Conservation (phyloP, 2,329 filamentous ascomycete species). For the Nemania serpens region DNA sequence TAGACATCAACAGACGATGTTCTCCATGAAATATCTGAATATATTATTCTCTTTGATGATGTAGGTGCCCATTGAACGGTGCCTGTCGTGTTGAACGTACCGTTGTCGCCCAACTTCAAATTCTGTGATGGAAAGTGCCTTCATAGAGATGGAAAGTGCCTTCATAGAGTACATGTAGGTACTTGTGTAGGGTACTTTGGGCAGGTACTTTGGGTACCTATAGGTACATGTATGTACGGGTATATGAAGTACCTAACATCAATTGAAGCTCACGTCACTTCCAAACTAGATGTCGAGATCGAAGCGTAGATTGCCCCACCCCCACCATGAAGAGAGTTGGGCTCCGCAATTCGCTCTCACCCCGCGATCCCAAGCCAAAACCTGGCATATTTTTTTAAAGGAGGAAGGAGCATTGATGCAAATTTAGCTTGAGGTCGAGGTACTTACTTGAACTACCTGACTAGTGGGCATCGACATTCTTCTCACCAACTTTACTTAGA, state of each 20-base stretch:
- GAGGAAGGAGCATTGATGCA: not conserved
- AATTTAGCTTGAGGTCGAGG: not conserved
- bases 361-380: conserved; percentile 1
- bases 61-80: too few species aligned
- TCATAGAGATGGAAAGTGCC: too few species aligned
- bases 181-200: not conserved
- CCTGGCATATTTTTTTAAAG: conserved; percentile 14
- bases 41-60: too few species aligned
- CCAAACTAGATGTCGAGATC: conserved; percentile 19
- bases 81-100: too few species aligned
- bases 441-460: not conserved
- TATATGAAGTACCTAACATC: not conserved
- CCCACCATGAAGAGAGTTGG: conserved; percentile 23
- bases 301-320: conserved; percentile 25
- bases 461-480: not conserved
- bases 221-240: too few species aligned
- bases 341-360: conserved; percentile 26
- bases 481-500: not conserved
- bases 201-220: too few species aligned
- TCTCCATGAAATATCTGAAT: too few species aligned
- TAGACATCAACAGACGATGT: too few species aligned
- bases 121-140: too few species aligned
- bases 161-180: not conserved
- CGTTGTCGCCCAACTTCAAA: too few species aligned
- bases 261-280: conserved; percentile 25